Conservation (phyloP, 495 filamentous ascomycete genomes). For the Astrocystis sublimbata region DNA sequence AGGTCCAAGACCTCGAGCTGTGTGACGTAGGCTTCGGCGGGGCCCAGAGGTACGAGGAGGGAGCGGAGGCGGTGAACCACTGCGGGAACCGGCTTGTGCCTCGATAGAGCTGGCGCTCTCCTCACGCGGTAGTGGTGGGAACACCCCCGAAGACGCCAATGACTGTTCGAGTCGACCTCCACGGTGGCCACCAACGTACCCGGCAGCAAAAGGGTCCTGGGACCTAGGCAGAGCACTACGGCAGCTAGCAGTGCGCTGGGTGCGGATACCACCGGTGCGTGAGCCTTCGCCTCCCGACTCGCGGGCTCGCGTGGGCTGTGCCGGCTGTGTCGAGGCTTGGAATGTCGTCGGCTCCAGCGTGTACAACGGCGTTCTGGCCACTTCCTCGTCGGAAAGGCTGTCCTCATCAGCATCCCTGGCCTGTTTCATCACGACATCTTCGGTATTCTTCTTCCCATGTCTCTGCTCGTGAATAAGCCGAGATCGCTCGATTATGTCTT, state of each 20-base stretch:
- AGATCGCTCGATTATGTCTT: neutral
- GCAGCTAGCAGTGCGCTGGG: neutral
- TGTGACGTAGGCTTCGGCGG: neutral
- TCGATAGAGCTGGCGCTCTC: neutral
- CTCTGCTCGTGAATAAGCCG: neutral
- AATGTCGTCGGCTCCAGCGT: neutral
- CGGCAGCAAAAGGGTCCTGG: too few relatives aligned
- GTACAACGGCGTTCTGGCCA: neutral
- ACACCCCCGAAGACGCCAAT: neutral
- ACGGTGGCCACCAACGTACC: too few relatives aligned
- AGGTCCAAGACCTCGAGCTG: neutral
- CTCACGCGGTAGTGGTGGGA: neutral
- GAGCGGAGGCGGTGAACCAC: neutral
- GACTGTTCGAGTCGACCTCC: neutral
- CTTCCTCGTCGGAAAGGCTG: neutral
- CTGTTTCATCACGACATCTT: neutral
- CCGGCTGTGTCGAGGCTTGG: neutral
- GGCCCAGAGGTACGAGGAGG: neutral
- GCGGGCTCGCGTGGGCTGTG: neutral
- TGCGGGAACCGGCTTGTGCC: conserved; percentile 6
- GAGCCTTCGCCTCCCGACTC: neutral
- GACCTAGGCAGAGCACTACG: too few relatives aligned
- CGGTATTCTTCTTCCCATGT: conserved; percentile 2
- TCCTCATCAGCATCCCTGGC: neutral
- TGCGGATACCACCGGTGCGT: neutral